Percentiles rank a stretch among this genome's conserved stretches.
Conservation (phyloP, 2,329 filamentous ascomycete genomes). For the Aspergillus sp. region DNA sequence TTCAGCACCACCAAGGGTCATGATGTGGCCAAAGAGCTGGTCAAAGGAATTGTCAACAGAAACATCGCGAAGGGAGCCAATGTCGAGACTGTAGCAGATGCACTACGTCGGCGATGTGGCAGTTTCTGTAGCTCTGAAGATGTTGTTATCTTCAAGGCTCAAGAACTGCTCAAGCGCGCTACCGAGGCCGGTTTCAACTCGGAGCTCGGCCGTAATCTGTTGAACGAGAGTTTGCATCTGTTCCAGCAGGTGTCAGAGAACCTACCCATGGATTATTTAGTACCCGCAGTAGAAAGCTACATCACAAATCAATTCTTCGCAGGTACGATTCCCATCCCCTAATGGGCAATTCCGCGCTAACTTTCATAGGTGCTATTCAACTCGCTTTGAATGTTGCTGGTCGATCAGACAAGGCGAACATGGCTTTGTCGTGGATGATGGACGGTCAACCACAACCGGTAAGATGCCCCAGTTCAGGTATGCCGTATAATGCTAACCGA, state of each 20-base stretch:
- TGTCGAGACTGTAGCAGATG: slow-evolving; percentile 94
- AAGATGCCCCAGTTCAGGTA: slow-evolving; percentile 8
- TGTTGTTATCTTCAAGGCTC: slow-evolving; percentile 96
- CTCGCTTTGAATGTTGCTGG: slow-evolving; percentile 80
- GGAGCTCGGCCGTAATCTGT: slow-evolving; percentile 72
- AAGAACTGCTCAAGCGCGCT: slow-evolving; percentile 88
- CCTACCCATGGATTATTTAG: slow-evolving; percentile 76
- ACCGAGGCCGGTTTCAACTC: slow-evolving; percentile 73
- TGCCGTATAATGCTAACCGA: slow-evolving; percentile 11
- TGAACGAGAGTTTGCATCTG: slow-evolving; percentile 84
- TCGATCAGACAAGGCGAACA: slow-evolving; percentile 83
- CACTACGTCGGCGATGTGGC: slow-evolving; percentile 85
- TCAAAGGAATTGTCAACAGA: slow-evolving; percentile 96
- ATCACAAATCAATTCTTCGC: slow-evolving; percentile 84
- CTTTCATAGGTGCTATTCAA: slow-evolving; percentile 65
- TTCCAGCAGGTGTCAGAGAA: slow-evolving; percentile 87
- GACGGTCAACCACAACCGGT: slow-evolving; percentile 70
- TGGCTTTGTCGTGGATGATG: slow-evolving; percentile 80
- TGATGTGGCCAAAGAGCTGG: slow-evolving; percentile 87
- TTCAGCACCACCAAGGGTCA: slow-evolving; percentile 79
- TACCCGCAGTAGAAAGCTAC: slow-evolving; percentile 76
- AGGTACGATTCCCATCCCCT: slow-evolving; percentile 36
- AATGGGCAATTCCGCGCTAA: background rate
- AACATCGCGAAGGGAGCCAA: slow-evolving; percentile 97
- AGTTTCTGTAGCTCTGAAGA: slow-evolving; percentile 98